A percentile compares a stretch with the other conserved stretches of the same genome.
phyloP scores from a whole-genome alignment of 768 basidiomycete genomes.

The Grammothele lineata region DNA sequence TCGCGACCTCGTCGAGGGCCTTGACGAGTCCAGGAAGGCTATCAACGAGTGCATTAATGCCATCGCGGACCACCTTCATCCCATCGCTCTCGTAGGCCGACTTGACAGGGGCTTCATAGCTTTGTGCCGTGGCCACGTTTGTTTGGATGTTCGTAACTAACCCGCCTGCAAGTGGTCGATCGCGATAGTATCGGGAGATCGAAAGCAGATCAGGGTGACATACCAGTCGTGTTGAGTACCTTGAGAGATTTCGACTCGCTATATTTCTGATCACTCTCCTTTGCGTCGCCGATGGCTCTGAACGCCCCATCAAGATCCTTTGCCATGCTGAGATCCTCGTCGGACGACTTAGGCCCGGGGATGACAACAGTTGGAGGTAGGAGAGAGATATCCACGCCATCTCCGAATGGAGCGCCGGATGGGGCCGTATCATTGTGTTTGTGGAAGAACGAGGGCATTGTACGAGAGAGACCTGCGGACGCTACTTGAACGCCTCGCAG shows the following conservation, averaged over 20 bases:
- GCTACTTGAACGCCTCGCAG: no score
- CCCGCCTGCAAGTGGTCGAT: no score
- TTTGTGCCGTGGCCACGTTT: background rate
- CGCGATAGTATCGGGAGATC: no score
- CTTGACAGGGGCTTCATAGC: background rate
- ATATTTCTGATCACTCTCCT: constrained; percentile 1
- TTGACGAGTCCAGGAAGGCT: constrained; percentile 19
- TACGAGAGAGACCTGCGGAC: background rate
- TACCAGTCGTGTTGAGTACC: constrained; percentile 7
- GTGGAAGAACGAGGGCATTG: constrained; percentile 4
- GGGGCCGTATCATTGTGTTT: constrained; percentile 4
- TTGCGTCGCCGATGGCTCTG: background rate
- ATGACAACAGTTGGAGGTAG: background rate
- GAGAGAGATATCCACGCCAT: background rate
- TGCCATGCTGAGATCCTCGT: background rate
- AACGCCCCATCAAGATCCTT: constrained; percentile 1
- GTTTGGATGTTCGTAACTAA: no score
- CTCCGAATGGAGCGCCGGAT: background rate
- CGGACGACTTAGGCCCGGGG: background rate
- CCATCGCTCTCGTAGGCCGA: constrained; percentile 9
- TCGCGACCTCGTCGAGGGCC: constrained; percentile 21
- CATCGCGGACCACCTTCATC: constrained; percentile 12
- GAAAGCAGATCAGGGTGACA: background rate
- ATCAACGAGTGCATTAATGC: constrained; percentile 17
- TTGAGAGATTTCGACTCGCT: background rate